Conservation (phyloP, 2,329 filamentous ascomycete genomes). For the Pyrenochaeta sp. region DNA sequence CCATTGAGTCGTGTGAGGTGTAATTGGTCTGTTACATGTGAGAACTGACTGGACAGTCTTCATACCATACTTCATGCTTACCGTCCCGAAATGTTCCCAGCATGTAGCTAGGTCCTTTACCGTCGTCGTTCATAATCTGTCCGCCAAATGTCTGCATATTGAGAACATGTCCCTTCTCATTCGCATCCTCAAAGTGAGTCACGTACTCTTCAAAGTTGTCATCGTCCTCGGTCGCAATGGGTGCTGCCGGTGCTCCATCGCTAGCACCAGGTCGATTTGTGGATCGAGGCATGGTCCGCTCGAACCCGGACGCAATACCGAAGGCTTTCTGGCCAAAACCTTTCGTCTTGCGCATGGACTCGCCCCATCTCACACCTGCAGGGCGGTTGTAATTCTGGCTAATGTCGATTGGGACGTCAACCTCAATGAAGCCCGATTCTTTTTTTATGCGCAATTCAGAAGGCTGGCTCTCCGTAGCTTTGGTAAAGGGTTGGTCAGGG, state of each 20-base stretch:
- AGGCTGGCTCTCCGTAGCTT: conserved; percentile 63
- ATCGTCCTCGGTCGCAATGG: conserved; percentile 63
- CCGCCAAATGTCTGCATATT: conserved; percentile 86
- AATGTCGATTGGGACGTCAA: conserved; percentile 83
- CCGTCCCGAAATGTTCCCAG: conserved; percentile 87
- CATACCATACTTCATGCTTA: conserved; percentile 54
- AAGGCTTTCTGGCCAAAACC: conserved; percentile 55
- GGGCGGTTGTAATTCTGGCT: conserved; percentile 81
- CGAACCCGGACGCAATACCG: conserved; percentile 58
- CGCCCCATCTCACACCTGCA: conserved; percentile 84
- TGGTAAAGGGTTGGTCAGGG: conserved; percentile 69
- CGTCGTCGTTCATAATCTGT: conserved; percentile 73
- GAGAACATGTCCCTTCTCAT: conserved; percentile 75
- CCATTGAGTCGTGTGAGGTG: conserved; percentile 86
- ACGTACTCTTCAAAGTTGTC: conserved; percentile 69
- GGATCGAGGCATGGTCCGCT: conserved; percentile 42
- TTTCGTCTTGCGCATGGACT: conserved; percentile 68
- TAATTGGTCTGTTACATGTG: conserved; percentile 70
- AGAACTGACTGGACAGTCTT: neutral
- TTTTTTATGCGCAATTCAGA: conserved; percentile 83
- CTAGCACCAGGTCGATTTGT: conserved; percentile 36
- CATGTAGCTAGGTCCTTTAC: conserved; percentile 82
- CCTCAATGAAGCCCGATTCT: conserved; percentile 82
- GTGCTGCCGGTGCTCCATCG: conserved; percentile 27
- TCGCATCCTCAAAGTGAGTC: conserved; percentile 66